Conservation (phyloP, 148 eudicot species). For the Oxyria digyna region DNA sequence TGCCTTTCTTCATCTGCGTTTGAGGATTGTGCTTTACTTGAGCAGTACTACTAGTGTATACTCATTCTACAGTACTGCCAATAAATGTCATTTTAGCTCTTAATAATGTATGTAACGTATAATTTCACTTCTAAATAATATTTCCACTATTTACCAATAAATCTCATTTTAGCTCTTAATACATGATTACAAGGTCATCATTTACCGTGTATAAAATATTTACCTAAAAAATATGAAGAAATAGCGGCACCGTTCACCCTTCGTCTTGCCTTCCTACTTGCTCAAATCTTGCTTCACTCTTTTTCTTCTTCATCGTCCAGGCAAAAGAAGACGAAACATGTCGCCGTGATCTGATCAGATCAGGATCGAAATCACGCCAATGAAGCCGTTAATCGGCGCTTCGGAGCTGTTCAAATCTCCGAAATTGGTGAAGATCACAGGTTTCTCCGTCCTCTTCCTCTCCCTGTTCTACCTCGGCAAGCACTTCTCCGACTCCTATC, state of each 20-base stretch:
- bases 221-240: neutral
- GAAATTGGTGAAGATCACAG: constrained; percentile 18
- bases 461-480: constrained; percentile 31
- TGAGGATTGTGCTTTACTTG: too few species aligned
- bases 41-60: too few species aligned
- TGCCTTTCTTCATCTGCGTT: too few species aligned
- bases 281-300: neutral
- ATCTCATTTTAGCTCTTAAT: too few species aligned
- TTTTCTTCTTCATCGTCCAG: neutral
- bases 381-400: neutral
- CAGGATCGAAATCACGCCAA: neutral
- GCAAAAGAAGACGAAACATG: neutral
- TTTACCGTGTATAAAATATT: too few species aligned
- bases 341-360: neutral
- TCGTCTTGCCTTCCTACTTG: neutral
- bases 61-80: too few species aligned
- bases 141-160: too few species aligned
- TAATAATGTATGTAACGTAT: too few species aligned
- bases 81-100: too few species aligned
- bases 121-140: too few species aligned
- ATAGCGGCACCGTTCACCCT: neutral
- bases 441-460: constrained; percentile 33
- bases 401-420: neutral
- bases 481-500: constrained; percentile 16
- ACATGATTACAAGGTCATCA: too few species aligned